Conservation (phyloP, 139 green algal genomes). For the Chlamydomonas sphaeroides region DNA sequence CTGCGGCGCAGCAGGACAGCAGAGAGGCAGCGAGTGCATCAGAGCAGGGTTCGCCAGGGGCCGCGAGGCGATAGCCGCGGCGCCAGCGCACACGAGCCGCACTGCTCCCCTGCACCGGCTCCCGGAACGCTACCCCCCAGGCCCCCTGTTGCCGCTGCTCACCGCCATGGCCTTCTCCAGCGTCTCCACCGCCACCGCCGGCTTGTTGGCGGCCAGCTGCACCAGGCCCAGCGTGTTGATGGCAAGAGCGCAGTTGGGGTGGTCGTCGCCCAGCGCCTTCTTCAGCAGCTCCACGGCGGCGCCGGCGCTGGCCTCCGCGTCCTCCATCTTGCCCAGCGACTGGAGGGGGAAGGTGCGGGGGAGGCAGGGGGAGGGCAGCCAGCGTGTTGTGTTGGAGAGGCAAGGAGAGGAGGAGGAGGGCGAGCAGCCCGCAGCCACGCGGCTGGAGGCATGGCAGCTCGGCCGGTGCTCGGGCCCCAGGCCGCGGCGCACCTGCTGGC, state of each 20-base stretch:
- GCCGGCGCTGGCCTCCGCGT: neutral
- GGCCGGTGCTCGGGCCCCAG: too few relatives aligned
- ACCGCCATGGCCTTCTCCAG: conserved; percentile 30
- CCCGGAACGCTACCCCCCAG: neutral
- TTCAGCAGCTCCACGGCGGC: neutral
- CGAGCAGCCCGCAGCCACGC: too few relatives aligned
- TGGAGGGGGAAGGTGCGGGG: neutral
- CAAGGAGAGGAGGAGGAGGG: neutral
- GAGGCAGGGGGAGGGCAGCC: neutral
- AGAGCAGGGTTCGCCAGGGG: too few relatives aligned
- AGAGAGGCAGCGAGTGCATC: too few relatives aligned
- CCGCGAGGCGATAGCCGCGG: neutral
- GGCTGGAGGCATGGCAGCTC: neutral
- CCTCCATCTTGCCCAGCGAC: conserved; percentile 1
- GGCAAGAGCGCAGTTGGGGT: conserved; percentile 29
- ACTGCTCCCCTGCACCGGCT: neutral
- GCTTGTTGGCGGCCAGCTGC: conserved; percentile 7
- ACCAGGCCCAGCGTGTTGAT: conserved; percentile 35
- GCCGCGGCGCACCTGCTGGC: conserved; percentile 18
- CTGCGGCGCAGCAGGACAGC: neutral
- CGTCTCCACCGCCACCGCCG: conserved; percentile 2
- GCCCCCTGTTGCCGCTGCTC: neutral
- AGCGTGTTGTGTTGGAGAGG: neutral
- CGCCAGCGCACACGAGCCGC: too few relatives aligned
- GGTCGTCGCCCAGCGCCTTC: neutral